Conservation (phyloP, 129 eudicot species). For the Flaveria trinervia region DNA sequence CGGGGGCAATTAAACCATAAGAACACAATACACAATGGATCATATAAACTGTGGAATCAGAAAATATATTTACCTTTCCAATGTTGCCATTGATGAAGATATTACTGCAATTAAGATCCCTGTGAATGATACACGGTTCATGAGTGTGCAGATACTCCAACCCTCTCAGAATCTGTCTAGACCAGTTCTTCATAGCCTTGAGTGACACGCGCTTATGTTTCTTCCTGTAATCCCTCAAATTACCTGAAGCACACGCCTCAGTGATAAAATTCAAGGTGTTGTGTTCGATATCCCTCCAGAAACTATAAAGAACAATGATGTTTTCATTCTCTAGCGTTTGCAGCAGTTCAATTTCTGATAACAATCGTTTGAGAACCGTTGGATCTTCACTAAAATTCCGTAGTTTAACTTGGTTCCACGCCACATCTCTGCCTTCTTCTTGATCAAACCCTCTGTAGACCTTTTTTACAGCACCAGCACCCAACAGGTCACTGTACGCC, state of each 20-base stretch:
- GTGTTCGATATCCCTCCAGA: conserved; percentile 59
- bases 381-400: conserved; percentile 55
- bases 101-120: conserved; percentile 82
- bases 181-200: conserved; percentile 77
- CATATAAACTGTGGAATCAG: not conserved
- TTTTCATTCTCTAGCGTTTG: conserved; percentile 55
- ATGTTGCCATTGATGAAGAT: conserved; percentile 77
- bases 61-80: conserved; percentile 57
- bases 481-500: conserved; percentile 73
- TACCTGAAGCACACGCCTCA: conserved; percentile 74
- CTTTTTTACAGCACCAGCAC: conserved; percentile 77
- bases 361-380: conserved; percentile 46
- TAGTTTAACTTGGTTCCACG: conserved; percentile 77
- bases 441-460: conserved; percentile 74
- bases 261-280: conserved; percentile 68
- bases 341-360: conserved; percentile 57
- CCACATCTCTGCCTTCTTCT: conserved; percentile 72
- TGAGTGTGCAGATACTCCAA: conserved; percentile 80
- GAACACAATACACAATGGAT: not conserved
- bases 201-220: conserved; percentile 68
- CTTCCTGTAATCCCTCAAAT: conserved; percentile 74
- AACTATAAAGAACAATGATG: conserved; percentile 61
- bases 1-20: not conserved
- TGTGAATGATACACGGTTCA: conserved; percentile 71
- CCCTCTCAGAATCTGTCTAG: conserved; percentile 63